These are phyloP conservation scores for Colletotrichum sp. DNA, from an alignment of 2,329 filamentous ascomycete species.

Conservation along the genomic window DNA sequence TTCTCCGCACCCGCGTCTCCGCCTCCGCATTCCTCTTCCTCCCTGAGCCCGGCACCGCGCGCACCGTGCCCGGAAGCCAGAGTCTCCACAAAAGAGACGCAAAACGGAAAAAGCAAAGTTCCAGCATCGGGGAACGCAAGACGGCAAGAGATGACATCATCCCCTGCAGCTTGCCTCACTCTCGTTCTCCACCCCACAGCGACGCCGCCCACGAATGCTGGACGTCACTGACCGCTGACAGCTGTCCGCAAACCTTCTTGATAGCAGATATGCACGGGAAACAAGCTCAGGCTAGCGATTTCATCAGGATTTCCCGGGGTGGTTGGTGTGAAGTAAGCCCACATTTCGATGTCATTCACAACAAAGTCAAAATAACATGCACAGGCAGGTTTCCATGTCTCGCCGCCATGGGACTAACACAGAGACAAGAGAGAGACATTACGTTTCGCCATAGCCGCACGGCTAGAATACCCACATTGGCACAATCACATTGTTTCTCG, in stretches of 20 bases:
- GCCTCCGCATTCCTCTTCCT: constrained; percentile 10
- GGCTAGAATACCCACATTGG: not conserved
- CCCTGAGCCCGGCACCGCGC: not conserved
- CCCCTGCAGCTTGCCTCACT: not conserved
- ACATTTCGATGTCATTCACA: not conserved
- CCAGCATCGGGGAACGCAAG: not conserved
- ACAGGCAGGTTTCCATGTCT: not conserved
- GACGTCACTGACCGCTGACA: not conserved
- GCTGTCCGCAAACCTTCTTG: not conserved
- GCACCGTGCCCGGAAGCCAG: constrained; percentile 1
- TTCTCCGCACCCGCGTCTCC: not conserved
- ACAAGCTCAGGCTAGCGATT: not conserved
- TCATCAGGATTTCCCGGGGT: not conserved
- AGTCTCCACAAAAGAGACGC: not conserved
- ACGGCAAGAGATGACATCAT: constrained; percentile 7
- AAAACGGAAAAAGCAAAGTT: not conserved
- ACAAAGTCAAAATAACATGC: not conserved
- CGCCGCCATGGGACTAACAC: not conserved
- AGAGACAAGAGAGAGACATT: not conserved
- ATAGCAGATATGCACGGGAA: not conserved
- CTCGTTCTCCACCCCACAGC: not conserved
- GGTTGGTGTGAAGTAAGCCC: not conserved
- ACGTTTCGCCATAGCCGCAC: not conserved
- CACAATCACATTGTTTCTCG: not conserved
- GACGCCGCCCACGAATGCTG: not conserved